phyloP scores from a whole-genome alignment of 106 monocot species.

The Phalaenopsis equestris region DNA sequence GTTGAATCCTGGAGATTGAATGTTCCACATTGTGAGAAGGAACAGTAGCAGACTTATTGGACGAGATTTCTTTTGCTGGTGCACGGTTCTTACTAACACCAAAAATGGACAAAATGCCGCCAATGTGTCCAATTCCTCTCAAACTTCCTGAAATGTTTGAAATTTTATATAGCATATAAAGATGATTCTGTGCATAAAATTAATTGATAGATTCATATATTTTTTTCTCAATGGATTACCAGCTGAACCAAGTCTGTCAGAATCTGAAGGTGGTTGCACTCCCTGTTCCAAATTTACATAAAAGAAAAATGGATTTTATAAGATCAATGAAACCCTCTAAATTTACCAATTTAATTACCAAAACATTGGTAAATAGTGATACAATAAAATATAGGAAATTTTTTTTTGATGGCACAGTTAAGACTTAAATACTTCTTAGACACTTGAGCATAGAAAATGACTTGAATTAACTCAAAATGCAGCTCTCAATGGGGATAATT shows the following conservation, averaged over 20 bases:
- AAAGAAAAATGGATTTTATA: background rate
- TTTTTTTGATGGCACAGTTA: too few relatives aligned
- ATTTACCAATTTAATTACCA: background rate
- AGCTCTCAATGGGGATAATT: too few relatives aligned
- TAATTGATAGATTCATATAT: background rate
- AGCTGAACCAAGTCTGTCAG: conserved; percentile 45
- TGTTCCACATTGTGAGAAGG: conserved; percentile 42
- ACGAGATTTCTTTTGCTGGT: conserved; percentile 33
- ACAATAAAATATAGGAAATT: background rate
- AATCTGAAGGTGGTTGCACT: conserved; percentile 38
- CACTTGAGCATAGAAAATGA: too few relatives aligned
- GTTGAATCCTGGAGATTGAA: conserved; percentile 46
- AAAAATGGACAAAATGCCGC: conserved; percentile 89
- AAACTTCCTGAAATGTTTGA: conserved; percentile 31
- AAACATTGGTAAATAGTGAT: background rate
- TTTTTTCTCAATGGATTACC: too few relatives aligned
- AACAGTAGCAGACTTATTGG: conserved; percentile 27
- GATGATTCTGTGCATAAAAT: background rate
- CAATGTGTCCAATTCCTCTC: conserved; percentile 50
- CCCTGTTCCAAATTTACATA: conserved; percentile 26
- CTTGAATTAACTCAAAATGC: background rate
- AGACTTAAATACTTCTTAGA: too few relatives aligned
- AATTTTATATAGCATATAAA: background rate
- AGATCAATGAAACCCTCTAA: background rate
- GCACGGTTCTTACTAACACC: conserved; percentile 60